A percentile compares a stretch with the other conserved stretches of the same genome.
Evolutionary conservation across 371 early-diverging fungal genomes (phyloP).

Genomic region (Mortierella sp.): DNA sequence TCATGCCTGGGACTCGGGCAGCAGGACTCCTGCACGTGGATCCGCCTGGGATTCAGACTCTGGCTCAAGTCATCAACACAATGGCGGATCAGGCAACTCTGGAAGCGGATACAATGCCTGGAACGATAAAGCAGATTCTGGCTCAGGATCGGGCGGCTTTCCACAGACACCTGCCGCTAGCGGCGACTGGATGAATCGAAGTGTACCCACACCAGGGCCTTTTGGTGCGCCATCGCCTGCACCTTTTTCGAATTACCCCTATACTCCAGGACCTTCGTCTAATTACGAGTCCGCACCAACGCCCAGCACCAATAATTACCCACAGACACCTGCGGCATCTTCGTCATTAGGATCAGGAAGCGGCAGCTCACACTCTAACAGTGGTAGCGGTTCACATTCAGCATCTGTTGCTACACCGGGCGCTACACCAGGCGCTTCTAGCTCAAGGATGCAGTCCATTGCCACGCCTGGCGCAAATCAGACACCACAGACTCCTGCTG

Average conservation of each 20-base stretch:
- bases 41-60: constrained; percentile 50
- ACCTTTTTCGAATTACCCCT: constrained; percentile 44
- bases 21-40: constrained; percentile 68
- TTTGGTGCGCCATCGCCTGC: constrained; percentile 53
- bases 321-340: constrained; percentile 60
- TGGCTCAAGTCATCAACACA: constrained; percentile 17
- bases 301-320: constrained; percentile 52
- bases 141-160: constrained; percentile 32
- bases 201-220: constrained; percentile 47
- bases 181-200: constrained; percentile 50
- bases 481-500: constrained; percentile 68
- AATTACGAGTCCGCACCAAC: constrained; percentile 48
- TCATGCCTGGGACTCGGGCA: constrained; percentile 67
- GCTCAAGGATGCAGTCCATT: constrained; percentile 33
- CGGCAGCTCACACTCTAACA: constrained; percentile 31
- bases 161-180: constrained; percentile 52
- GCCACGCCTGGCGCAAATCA: constrained; percentile 59
- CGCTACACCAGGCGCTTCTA: constrained; percentile 31
- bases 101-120: constrained; percentile 35
- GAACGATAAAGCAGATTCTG: constrained; percentile 38
- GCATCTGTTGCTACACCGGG: constrained; percentile 37
- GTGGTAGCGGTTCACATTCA: constrained; percentile 32
- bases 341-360: constrained; percentile 32
- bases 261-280: constrained; percentile 56
- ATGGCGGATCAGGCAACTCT: constrained; percentile 16